Evolutionary conservation across 139 green algal species (phyloP).

Genomic region (Axilococcus clingmanii): DNA sequence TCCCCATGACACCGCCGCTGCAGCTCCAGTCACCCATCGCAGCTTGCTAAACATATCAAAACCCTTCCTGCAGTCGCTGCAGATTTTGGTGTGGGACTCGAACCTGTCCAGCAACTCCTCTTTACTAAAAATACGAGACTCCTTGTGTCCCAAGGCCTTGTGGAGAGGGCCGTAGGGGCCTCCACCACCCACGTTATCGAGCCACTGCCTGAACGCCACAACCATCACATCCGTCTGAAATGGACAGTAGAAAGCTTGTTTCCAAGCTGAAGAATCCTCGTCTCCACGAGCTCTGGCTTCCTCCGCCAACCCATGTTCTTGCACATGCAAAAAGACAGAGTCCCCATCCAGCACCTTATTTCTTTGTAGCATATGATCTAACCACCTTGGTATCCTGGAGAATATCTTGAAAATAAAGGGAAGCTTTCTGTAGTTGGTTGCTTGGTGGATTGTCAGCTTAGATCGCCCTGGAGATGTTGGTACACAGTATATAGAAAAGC

Average conservation of each 20-base stretch:
- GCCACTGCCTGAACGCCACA: constrained; percentile 6
- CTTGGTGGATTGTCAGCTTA: neutral
- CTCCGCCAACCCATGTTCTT: neutral
- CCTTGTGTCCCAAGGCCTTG: neutral
- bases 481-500: constrained; percentile 1
- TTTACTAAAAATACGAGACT: neutral
- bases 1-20: neutral
- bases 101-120: neutral
- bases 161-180: constrained; percentile 6
- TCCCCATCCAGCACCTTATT: constrained; percentile 1
- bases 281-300: neutral
- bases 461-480: neutral
- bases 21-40: neutral
- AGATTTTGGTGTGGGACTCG: constrained; percentile 6
- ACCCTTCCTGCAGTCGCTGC: neutral
- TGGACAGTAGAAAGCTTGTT: constrained; percentile 5
- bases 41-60: neutral
- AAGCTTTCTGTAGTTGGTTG: constrained; percentile 1
- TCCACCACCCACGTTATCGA: constrained; percentile 4
- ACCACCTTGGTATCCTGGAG: neutral
- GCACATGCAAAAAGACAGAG: constrained; percentile 5
- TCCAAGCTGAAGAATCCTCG: neutral
- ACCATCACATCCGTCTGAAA: constrained; percentile 6
- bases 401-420: neutral
- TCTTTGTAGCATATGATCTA: constrained; percentile 6